Evolutionary conservation across 805 yeast species (phyloP), one percentile per base, ranked within the genome.

Genomic region (Ogataea dorogensis): DNA sequence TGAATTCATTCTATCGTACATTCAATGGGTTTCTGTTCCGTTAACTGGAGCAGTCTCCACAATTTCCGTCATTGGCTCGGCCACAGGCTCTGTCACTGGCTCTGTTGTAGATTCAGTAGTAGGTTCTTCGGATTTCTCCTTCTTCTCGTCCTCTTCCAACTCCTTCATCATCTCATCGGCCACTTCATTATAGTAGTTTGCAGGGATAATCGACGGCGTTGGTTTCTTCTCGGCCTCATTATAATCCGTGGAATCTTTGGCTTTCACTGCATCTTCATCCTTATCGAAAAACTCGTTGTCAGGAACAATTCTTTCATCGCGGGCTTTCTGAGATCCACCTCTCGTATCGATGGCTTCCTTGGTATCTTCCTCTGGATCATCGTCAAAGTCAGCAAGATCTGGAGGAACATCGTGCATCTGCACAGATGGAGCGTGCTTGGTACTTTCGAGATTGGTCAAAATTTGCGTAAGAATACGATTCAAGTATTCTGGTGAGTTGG

Each of bases 371-470:
- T 85, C 91, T 9, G 53, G 56, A 36, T 77, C 93, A 51, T 86
- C 95, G 15, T 87, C 94, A 40, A 73, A 68, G 49, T 88, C 95
- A 51, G 86, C 95, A n/a, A 77, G 70, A 61, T 91, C 97, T 24
- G 78, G 73, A 6, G 98, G 98, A 17, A 86, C 93, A 33, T 82
- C 75, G 49, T 86, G 82, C 79, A 87, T 76, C 63, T 91, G 98
- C 21, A 91, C 97, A 36, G 95, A 84, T n/a, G 98, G 98, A 0
- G 97, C 95, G 62, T 82, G 87, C 61, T 85, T 81, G n/a, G 97
- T 87, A 51, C 85, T 77, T 52, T 87, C 94, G 54, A 91, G 68
- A 64, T 86, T 88, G 41, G 76, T 67, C 36, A 83, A 71, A 36
- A 91, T 84, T 51, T 82, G 85, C 9, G 85, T 73, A 54, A 87